These are phyloP conservation scores for Fraxinus nigra DNA, from an alignment of 305 asterid species.

Conservation along the genomic window DNA sequence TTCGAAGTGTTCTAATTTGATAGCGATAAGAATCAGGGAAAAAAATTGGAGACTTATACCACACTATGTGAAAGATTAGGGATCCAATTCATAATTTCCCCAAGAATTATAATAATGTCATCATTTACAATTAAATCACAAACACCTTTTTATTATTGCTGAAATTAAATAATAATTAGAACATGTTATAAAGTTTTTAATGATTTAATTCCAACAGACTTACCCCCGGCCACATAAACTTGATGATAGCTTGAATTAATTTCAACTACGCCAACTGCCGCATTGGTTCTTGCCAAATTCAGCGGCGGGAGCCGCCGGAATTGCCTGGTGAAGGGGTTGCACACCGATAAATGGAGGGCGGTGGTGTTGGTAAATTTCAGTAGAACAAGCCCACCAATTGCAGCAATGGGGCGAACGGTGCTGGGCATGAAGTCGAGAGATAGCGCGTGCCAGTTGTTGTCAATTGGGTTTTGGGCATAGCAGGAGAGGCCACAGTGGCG, in stretches of 20 bases:
- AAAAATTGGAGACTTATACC: not conserved
- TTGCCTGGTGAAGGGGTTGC: slow-evolving; percentile 70
- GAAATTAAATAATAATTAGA: not conserved
- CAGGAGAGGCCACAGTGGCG: slow-evolving; percentile 38
- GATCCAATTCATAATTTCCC: not conserved
- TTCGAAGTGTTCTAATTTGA: not conserved
- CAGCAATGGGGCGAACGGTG: slow-evolving; percentile 46
- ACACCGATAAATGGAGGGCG: slow-evolving; percentile 49
- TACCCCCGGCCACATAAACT: slow-evolving; percentile 63
- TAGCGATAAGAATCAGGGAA: not conserved
- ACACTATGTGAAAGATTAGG: not conserved
- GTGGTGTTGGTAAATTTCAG: slow-evolving; percentile 29
- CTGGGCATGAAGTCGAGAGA: slow-evolving; percentile 33
- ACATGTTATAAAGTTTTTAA: not conserved
- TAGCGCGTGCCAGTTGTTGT: slow-evolving; percentile 41
- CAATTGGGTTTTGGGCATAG: slow-evolving; percentile 52
- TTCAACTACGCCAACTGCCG: slow-evolving; percentile 57
- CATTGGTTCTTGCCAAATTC: slow-evolving; percentile 51
- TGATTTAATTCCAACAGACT: not conserved
- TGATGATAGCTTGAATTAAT: slow-evolving; percentile 7
- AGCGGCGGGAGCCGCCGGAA: slow-evolving; percentile 42
- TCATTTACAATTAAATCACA: not conserved
- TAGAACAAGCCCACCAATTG: slow-evolving; percentile 48
- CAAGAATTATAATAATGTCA: not conserved
- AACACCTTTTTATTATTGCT: not conserved